A percentile compares a stretch with the other conserved stretches of the same genome.
Conservation (phyloP, 306 rosid genomes). For the Prunus armeniaca region DNA sequence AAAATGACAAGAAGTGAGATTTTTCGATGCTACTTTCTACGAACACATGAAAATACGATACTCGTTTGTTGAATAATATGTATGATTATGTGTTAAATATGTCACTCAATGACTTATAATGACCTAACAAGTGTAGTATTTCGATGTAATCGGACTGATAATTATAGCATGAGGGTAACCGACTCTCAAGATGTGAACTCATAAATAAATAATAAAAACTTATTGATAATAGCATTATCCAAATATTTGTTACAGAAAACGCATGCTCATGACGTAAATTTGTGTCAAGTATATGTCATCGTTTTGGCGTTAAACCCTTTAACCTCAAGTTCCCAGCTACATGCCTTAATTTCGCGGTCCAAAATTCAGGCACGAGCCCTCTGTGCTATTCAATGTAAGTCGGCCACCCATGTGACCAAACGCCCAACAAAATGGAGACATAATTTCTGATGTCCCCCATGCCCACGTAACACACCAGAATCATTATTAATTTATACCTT, state of each 20-base stretch:
- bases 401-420: slow-evolving; percentile 34
- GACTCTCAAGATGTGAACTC: background rate
- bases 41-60: no score
- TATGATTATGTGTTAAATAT: no score
- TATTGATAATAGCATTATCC: background rate
- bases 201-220: background rate
- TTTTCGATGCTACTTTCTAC: no score
- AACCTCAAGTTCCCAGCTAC: background rate
- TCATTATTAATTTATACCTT: background rate
- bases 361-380: background rate
- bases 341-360: slow-evolving; percentile 7
- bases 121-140: no score
- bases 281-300: background rate
- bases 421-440: slow-evolving; percentile 14
- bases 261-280: background rate
- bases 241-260: background rate
- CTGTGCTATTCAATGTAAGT: slow-evolving; percentile 24
- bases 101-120: no score
- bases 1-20: background rate
- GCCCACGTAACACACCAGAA: slow-evolving; percentile 11
- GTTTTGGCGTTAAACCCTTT: background rate
- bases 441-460: slow-evolving; percentile 6
- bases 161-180: no score
- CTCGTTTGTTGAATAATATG: no score
- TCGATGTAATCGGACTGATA: no score